Base-by-base conservation (phyloP, 768 basidiomycete genomes). In the Hypholoma sublateritium region DNA sequence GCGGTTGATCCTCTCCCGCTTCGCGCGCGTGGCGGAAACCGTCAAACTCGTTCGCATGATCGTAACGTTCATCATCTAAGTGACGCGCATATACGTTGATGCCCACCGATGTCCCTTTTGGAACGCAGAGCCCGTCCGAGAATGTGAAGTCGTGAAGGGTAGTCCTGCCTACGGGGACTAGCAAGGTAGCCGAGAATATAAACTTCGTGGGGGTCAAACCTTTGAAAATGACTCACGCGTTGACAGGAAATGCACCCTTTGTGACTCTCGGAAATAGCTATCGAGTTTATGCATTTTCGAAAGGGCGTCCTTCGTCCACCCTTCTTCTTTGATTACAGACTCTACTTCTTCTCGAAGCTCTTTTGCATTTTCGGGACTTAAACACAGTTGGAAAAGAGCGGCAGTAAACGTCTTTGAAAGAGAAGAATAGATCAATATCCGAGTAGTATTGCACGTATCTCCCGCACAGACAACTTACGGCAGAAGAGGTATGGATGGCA, bases 301-400 rank as follows among this genome's bases (percentile, higher is more conserved):
- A n/a, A 80, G 56, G 0, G 70, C 64, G 8, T 66, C 61, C 50
- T 74, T 74, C 0, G 67, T 64, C 70, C 76, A 80, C 34, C 72
- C 78, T 32, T 78, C 70, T 4, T 67, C 62, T 3, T 57, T 49
- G n/a, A 78, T 48, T 3, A 76, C 70, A 1, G 58, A 51, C 32
- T 77, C 75, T 4, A 80, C 69, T 62, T 84, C 82, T 53, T 77
- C 73, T 0, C 80, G 72, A 4, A 83, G 47, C 5, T 70, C 65
- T 6, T 65, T 54, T 1, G 69, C 50, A 42, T 73, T 72, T 16
- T 72, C 61, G 1, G 77, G 73, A 21, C 66, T 53, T 1, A 69
- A 62, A 16, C 75, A 74, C 5, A 82, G 63, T n/a, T 77, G 63
- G 50, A 68, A 75, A 1, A 80, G 52, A 0, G 74, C 71, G 14